Evolutionary conservation across 1,284 basidiomycete species (phyloP).

Genomic region (Lentinula novae-zelandiae): DNA sequence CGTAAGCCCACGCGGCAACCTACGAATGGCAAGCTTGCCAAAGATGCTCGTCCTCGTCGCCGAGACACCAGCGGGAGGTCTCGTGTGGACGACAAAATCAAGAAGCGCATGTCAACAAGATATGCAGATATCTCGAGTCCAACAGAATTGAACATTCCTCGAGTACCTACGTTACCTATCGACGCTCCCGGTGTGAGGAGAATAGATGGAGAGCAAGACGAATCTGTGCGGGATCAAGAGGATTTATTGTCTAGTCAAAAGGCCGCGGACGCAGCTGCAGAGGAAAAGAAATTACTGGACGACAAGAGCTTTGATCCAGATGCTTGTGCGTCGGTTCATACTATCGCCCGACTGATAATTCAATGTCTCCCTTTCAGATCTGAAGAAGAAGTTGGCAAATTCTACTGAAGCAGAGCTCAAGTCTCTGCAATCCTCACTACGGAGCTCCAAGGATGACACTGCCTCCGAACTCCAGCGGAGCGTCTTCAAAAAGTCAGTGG

Average conservation of each 20-base stretch:
- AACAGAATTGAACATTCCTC: slow-evolving; percentile 47
- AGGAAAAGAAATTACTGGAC: slow-evolving; percentile 62
- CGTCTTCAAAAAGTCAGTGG: slow-evolving; percentile 85
- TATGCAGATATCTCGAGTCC: slow-evolving; percentile 79
- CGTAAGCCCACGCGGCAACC: slow-evolving; percentile 31
- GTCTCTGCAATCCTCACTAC: slow-evolving; percentile 69
- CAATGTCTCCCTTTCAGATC: slow-evolving; percentile 37
- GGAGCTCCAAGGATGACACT: slow-evolving; percentile 59
- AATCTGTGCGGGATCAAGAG: slow-evolving; percentile 36
- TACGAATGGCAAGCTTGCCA: slow-evolving; percentile 37
- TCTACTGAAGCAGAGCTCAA: slow-evolving; percentile 78
- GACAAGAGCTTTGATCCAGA: slow-evolving; percentile 79
- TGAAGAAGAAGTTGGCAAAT: slow-evolving; percentile 74
- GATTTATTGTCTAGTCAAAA: slow-evolving; percentile 3
- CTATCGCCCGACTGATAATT: slow-evolving; percentile 2
- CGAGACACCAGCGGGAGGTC: slow-evolving; percentile 20
- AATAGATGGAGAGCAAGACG: slow-evolving; percentile 37
- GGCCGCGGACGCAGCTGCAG: slow-evolving; percentile 45
- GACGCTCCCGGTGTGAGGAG: slow-evolving; percentile 27
- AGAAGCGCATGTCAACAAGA: slow-evolving; percentile 89
- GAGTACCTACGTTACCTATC: slow-evolving; percentile 51
- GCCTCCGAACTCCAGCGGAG: slow-evolving; percentile 74
- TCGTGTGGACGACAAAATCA: slow-evolving; percentile 88
- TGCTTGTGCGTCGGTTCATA: slow-evolving; percentile 54
- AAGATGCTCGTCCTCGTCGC: slow-evolving; percentile 25